phyloP scores from a whole-genome alignment of 768 basidiomycete species.

The Mycena maculata region DNA sequence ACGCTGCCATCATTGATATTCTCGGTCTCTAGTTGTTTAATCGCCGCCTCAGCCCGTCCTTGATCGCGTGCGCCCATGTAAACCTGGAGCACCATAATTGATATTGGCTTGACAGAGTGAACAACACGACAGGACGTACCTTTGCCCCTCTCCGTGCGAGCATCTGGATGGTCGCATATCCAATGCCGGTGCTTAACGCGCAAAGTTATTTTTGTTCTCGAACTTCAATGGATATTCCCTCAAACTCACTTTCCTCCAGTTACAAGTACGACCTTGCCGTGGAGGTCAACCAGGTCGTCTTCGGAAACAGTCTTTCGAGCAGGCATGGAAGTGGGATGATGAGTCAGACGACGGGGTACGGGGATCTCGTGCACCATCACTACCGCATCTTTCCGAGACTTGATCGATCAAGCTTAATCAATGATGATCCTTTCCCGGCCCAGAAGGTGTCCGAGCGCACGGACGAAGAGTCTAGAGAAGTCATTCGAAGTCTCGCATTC shows the following conservation, averaged over 20 bases:
- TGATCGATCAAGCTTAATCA: no score
- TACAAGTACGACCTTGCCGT: slow-evolving; percentile 58
- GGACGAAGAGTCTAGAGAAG: no score
- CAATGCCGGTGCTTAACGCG: slow-evolving; percentile 47
- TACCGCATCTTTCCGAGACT: no score
- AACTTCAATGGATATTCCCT: background rate
- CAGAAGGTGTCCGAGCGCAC: no score
- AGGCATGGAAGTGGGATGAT: background rate
- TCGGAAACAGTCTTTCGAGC: slow-evolving; percentile 38
- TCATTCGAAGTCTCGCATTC: no score
- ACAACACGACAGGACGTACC: slow-evolving; percentile 28
- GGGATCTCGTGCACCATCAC: no score
- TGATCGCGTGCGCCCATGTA: slow-evolving; percentile 50
- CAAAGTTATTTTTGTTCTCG: slow-evolving; percentile 42
- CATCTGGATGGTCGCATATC: slow-evolving; percentile 49
- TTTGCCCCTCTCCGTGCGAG: slow-evolving; percentile 56
- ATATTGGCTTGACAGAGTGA: no score
- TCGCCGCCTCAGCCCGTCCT: slow-evolving; percentile 44
- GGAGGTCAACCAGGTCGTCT: slow-evolving; percentile 57
- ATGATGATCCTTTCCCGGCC: no score
- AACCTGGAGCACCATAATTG: slow-evolving; percentile 14
- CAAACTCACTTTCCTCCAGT: slow-evolving; percentile 53
- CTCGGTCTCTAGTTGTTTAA: slow-evolving; percentile 47
- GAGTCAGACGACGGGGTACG: no score
- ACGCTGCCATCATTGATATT: slow-evolving; percentile 47